phyloP scores from a whole-genome alignment of 2,329 filamentous ascomycete genomes.

The Aspergillus pseudoglaucus region DNA sequence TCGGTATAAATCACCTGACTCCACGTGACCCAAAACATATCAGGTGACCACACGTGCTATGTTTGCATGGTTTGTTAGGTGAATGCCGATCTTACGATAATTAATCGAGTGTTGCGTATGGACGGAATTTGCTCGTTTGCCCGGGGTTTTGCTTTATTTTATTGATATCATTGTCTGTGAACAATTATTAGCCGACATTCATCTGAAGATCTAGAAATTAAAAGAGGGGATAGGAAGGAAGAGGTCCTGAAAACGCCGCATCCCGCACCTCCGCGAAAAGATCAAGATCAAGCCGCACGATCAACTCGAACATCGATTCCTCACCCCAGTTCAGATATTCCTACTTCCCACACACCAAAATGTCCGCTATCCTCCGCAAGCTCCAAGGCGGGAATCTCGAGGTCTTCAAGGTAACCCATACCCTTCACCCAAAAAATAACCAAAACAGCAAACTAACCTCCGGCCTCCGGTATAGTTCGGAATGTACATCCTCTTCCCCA shows the following conservation, averaged over 20 bases:
- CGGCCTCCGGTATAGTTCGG: constrained; percentile 62
- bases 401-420: constrained; percentile 71
- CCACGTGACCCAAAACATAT: background rate
- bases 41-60: constrained; percentile 10
- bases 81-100: constrained; percentile 8
- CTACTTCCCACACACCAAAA: constrained; percentile 12
- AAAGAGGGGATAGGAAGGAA: too few relatives aligned
- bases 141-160: too few relatives aligned
- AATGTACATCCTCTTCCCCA: constrained; percentile 98
- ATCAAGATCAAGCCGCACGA: too few relatives aligned
- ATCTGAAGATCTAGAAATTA: too few relatives aligned
- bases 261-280: too few relatives aligned
- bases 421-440: background rate
- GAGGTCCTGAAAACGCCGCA: too few relatives aligned
- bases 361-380: constrained; percentile 38
- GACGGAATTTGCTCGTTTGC: background rate
- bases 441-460: constrained; percentile 1
- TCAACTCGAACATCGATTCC: too few relatives aligned
- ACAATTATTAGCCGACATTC: too few relatives aligned
- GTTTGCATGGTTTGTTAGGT: constrained; percentile 17
- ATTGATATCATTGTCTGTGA: too few relatives aligned
- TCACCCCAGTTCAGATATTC: too few relatives aligned
- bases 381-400: constrained; percentile 87
- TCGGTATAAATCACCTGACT: constrained; percentile 3
- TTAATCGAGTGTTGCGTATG: constrained; percentile 1